Base-by-base conservation (phyloP, 306 rosid genomes). In the Prunus salicina region DNA sequence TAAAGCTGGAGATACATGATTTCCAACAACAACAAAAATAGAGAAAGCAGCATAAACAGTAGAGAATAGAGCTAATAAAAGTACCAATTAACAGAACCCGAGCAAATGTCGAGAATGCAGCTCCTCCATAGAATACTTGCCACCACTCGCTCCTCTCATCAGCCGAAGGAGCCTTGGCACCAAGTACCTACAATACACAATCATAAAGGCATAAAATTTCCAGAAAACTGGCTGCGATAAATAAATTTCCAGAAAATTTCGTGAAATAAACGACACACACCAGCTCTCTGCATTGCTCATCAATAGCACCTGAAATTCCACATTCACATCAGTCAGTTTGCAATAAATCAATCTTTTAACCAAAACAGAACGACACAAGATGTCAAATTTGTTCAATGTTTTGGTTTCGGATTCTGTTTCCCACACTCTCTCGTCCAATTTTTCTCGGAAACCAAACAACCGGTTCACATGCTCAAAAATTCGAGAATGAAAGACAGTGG, bases 41-140 rank as follows among this genome's bases (percentile, higher is more conserved):
- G 52, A 6, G 69, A 24, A 64, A 58, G 30, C 52, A 57, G 34
- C 18, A 75, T 19, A 79, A 38, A 4, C 67, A 63, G 46, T 19
- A 18, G 55, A 34, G 62, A 74, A 57, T 19, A 66, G 32, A 78
- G 62, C 70, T 64, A 67, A 47, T 67, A 58, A 72, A 20, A 20
- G 82, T 86, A 95, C 98, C 97, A 34, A 71, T 86, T 71, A 92
- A 83, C 78, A 95, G 82, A 83, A 90, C 85, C 60, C 96, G 87
- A 72, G 96, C 89, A 8, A 92, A 67, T 13, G 96, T 77, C 34
- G 90, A 87, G 83, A 92, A 95, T 52, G 90, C 95, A 75, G 86
- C 84, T 72, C 97, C 96, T 14, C 64, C 58, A 71, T 92, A 95
- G 81, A 92, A 92, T 3, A 79, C 91, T 22, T 66, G 82, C 97